Evolutionary conservation across 2,329 filamentous ascomycete species (phyloP).

Genomic region (Tolypocladium ovalisporum): DNA sequence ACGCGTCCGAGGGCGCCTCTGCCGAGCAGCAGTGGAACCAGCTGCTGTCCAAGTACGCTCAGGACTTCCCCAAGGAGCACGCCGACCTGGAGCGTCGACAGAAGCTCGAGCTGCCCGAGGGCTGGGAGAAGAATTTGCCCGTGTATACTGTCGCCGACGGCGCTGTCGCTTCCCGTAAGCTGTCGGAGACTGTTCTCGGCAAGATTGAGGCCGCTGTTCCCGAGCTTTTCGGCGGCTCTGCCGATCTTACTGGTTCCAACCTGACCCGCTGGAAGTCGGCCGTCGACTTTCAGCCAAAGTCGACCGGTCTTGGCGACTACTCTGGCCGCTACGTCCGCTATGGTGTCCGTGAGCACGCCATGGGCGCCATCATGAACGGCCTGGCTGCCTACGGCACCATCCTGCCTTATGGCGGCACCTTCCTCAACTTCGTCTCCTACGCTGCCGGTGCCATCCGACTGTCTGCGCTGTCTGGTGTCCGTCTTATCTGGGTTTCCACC

Average conservation of each 20-base stretch:
- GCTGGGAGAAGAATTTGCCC: slow-evolving; percentile 91
- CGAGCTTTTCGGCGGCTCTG: slow-evolving; percentile 90
- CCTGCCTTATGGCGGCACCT: slow-evolving; percentile 89
- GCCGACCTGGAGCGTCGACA: slow-evolving; percentile 75
- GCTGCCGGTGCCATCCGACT: slow-evolving; percentile 91
- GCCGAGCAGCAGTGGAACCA: slow-evolving; percentile 92
- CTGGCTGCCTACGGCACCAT: slow-evolving; percentile 90
- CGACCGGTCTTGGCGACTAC: slow-evolving; percentile 78
- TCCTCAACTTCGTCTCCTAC: slow-evolving; percentile 99
- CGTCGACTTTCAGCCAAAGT: slow-evolving; percentile 91
- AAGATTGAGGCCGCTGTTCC: slow-evolving; percentile 76
- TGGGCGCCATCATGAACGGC: slow-evolving; percentile 92
- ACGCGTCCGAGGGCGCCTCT: slow-evolving; percentile 74
- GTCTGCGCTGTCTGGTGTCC: slow-evolving; percentile 81
- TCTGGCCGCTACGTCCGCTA: slow-evolving; percentile 85
- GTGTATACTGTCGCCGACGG: slow-evolving; percentile 78
- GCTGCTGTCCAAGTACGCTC: slow-evolving; percentile 76
- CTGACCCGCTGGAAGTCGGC: slow-evolving; percentile 97
- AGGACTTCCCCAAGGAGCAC: slow-evolving; percentile 67
- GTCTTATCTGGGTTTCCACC: slow-evolving; percentile 89
- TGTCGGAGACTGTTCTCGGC: slow-evolving; percentile 86
- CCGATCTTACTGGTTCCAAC: slow-evolving; percentile 97
- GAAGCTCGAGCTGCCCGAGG: slow-evolving; percentile 75
- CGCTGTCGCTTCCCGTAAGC: slow-evolving; percentile 86
- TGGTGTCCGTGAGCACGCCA: slow-evolving; percentile 84